Conservation (phyloP, 1,284 basidiomycete genomes). For the Sanghuangporus weigelae region DNA sequence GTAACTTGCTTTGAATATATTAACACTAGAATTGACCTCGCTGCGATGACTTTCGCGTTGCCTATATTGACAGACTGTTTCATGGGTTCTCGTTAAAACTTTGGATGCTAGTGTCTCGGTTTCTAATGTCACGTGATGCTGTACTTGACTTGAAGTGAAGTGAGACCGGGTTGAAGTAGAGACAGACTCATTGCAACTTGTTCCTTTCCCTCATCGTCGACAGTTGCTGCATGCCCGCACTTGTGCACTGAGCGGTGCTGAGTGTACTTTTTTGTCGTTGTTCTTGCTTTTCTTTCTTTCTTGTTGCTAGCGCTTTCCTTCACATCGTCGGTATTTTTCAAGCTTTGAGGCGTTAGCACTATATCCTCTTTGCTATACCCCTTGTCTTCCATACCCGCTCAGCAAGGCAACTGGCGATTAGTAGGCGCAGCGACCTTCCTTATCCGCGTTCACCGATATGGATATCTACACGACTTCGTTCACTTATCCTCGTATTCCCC, state of each 20-base stretch:
- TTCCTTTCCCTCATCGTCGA: background rate
- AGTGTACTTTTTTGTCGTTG: conserved; percentile 25
- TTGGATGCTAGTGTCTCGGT: background rate
- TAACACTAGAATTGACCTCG: no score
- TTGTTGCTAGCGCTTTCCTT: conserved; percentile 23
- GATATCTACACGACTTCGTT: conserved; percentile 92
- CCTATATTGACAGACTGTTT: background rate
- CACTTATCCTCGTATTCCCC: conserved; percentile 78
- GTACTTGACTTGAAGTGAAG: no score
- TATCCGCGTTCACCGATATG: conserved; percentile 42
- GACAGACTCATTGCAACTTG: background rate
- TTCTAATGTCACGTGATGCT: background rate
- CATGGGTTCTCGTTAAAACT: background rate
- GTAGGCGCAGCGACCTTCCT: background rate
- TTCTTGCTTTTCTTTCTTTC: conserved; percentile 19
- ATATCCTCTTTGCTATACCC: conserved; percentile 19
- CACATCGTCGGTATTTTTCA: background rate
- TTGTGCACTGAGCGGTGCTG: background rate
- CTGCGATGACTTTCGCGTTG: background rate
- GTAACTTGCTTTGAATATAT: background rate
- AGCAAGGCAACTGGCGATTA: background rate
- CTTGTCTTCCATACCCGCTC: conserved; percentile 14
- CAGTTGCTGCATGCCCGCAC: background rate
- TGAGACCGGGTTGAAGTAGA: background rate
- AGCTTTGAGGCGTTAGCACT: conserved; percentile 9